Evolutionary conservation across 805 yeast genomes (phyloP).

Genomic region (Candida easanensis): DNA sequence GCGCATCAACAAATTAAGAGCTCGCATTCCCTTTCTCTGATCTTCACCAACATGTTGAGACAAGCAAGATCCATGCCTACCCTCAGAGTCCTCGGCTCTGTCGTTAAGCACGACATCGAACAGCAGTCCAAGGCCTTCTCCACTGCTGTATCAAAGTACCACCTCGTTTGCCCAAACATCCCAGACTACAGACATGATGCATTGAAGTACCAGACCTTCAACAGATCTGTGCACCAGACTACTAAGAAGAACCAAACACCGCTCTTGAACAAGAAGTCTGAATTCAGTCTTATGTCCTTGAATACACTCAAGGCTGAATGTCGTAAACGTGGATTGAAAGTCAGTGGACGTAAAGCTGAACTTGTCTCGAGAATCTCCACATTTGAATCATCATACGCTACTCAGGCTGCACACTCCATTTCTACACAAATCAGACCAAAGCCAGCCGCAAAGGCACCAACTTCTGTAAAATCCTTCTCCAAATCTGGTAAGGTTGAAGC

Average conservation of each 20-base stretch:
- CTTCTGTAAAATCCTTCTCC: slow-evolving; percentile 14
- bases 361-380: slow-evolving; percentile 38
- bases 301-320: slow-evolving; percentile 58
- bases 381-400: slow-evolving; percentile 21
- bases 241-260: slow-evolving; percentile 27
- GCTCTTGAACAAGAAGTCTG: slow-evolving; percentile 25
- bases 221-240: slow-evolving; percentile 30
- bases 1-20: not conserved
- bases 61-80: slow-evolving; percentile 29
- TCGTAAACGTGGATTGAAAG: slow-evolving; percentile 54
- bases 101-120: slow-evolving; percentile 10
- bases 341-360: slow-evolving; percentile 61
- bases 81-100: slow-evolving; percentile 17
- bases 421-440: slow-evolving; percentile 17
- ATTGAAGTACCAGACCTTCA: slow-evolving; percentile 12
- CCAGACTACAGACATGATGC: slow-evolving; percentile 18
- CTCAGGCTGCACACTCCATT: slow-evolving; percentile 9
- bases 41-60: slow-evolving; percentile 23
- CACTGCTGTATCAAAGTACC: slow-evolving; percentile 18
- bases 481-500: slow-evolving; percentile 32
- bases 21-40: not conserved
- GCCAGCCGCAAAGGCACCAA: slow-evolving; percentile 1
- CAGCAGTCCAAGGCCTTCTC: slow-evolving; percentile 13
- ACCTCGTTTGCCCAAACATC: slow-evolving; percentile 22
- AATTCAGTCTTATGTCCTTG: slow-evolving; percentile 42